A percentile compares a stretch with the other conserved stretches of the same genome.
phyloP scores from a whole-genome alignment of 1,284 basidiomycete genomes.

The Rhodotorula sp. region DNA sequence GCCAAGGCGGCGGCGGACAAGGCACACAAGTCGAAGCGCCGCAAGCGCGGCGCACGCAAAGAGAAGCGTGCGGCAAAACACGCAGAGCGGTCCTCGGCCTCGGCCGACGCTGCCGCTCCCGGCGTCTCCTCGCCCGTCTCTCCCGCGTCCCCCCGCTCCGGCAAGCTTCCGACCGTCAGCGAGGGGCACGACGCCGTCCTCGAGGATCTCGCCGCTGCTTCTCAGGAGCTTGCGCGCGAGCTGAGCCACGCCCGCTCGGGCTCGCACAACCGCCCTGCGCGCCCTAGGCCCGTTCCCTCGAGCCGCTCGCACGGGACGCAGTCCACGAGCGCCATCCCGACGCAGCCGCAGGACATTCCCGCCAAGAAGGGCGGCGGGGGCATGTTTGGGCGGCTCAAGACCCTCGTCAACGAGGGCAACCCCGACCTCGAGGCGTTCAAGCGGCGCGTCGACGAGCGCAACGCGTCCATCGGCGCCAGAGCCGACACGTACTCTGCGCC shows the following conservation, averaged over 20 bases:
- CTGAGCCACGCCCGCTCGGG: slow-evolving; percentile 61
- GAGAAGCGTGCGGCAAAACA: slow-evolving; percentile 46
- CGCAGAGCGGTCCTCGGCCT: slow-evolving; percentile 55
- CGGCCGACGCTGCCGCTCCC: neutral
- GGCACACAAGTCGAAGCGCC: slow-evolving; percentile 61
- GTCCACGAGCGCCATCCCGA: slow-evolving; percentile 32
- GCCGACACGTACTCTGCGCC: slow-evolving; percentile 38
- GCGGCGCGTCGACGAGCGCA: slow-evolving; percentile 42
- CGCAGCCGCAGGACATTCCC: slow-evolving; percentile 2
- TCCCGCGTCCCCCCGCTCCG: slow-evolving; percentile 16
- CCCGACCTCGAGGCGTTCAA: slow-evolving; percentile 46
- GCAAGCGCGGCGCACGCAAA: slow-evolving; percentile 73
- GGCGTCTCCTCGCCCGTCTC: slow-evolving; percentile 7
- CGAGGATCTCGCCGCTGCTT: slow-evolving; percentile 72
- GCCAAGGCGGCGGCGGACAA: slow-evolving; percentile 51
- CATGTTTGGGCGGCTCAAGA: slow-evolving; percentile 43
- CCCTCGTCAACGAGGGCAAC: slow-evolving; percentile 46
- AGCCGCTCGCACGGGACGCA: slow-evolving; percentile 32
- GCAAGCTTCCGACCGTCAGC: slow-evolving; percentile 43
- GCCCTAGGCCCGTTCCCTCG: slow-evolving; percentile 14
- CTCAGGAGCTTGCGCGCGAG: slow-evolving; percentile 78
- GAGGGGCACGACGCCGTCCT: slow-evolving; percentile 49
- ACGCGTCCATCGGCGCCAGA: slow-evolving; percentile 37
- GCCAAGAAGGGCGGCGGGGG: slow-evolving; percentile 16
- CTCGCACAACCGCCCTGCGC: slow-evolving; percentile 3